Percentiles rank a stretch among this genome's conserved stretches.
These are phyloP conservation scores for Cairneyella variabilis DNA, from an alignment of 495 filamentous ascomycete species.

Conservation along the genomic window DNA sequence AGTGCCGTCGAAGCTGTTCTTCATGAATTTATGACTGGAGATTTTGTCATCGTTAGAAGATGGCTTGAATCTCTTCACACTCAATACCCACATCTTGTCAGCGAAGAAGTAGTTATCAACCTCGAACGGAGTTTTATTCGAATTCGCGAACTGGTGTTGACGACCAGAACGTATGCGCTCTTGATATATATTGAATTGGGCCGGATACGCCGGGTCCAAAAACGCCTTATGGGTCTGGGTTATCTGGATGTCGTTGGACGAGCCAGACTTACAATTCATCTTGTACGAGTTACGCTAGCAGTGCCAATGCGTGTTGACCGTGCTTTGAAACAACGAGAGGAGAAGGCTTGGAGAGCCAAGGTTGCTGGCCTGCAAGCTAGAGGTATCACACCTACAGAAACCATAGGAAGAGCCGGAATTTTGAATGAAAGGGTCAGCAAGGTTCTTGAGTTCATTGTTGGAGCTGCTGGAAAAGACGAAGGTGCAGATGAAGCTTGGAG, in stretches of 20 bases:
- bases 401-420: conserved; percentile 28
- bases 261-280: conserved; percentile 34
- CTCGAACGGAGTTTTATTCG: conserved; percentile 34
- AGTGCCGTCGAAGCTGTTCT: conserved; percentile 35
- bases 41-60: conserved; percentile 35
- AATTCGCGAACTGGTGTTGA: conserved; percentile 36
- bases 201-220: conserved; percentile 38
- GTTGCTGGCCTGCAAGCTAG: conserved; percentile 33
- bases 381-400: conserved; percentile 20
- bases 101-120: conserved; percentile 35
- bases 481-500: conserved; percentile 32
- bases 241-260: conserved; percentile 39
- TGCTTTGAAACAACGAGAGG: conserved; percentile 34
- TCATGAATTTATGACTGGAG: conserved; percentile 39
- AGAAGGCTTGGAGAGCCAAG: conserved; percentile 35
- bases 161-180: conserved; percentile 38
- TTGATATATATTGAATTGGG: conserved; percentile 39
- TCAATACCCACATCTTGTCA: conserved; percentile 36
- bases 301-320: conserved; percentile 41
- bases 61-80: conserved; percentile 30
- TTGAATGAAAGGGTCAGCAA: conserved; percentile 34
- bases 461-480: conserved; percentile 29
- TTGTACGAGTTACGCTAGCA: conserved; percentile 37
- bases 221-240: conserved; percentile 32
- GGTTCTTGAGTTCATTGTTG: conserved; percentile 39